These are phyloP conservation scores for Huntiella omanensis DNA, from an alignment of 2,329 filamentous ascomycete genomes.

Conservation along the genomic window DNA sequence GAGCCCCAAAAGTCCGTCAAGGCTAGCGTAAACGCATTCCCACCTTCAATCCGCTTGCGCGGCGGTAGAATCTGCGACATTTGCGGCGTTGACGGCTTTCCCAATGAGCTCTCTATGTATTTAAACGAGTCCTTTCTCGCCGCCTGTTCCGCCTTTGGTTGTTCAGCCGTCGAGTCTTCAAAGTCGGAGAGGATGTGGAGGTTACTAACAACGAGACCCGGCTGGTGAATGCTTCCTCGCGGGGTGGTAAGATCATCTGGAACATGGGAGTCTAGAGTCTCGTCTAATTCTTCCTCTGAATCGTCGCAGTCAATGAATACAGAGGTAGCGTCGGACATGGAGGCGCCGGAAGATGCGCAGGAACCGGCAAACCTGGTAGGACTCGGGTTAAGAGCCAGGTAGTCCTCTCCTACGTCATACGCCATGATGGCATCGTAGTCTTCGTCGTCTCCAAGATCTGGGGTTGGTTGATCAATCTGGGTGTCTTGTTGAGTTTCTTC, in stretches of 20 bases:
- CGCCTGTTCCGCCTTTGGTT: neutral
- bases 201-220: no score
- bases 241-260: neutral
- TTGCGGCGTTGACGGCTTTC: constrained; percentile 9
- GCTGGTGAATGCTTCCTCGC: no score
- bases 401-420: constrained; percentile 6
- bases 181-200: no score
- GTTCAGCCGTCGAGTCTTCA: neutral
- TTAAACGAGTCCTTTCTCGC: constrained; percentile 8
- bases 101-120: constrained; percentile 10
- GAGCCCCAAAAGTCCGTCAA: neutral
- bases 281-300: constrained; percentile 6
- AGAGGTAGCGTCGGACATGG: neutral
- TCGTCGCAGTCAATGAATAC: constrained; percentile 6
- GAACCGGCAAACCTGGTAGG: no score
- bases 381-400: constrained; percentile 3
- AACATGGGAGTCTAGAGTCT: neutral
- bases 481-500: no score
- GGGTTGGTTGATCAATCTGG: neutral
- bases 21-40: no score
- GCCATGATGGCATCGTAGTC: constrained; percentile 5
- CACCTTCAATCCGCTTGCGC: neutral
- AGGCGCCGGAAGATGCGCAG: no score
- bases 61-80: constrained; percentile 3
- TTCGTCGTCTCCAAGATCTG: constrained; percentile 9